Conservation (phyloP, 1,139 yeast genomes). For the Candida albicans region DNA sequence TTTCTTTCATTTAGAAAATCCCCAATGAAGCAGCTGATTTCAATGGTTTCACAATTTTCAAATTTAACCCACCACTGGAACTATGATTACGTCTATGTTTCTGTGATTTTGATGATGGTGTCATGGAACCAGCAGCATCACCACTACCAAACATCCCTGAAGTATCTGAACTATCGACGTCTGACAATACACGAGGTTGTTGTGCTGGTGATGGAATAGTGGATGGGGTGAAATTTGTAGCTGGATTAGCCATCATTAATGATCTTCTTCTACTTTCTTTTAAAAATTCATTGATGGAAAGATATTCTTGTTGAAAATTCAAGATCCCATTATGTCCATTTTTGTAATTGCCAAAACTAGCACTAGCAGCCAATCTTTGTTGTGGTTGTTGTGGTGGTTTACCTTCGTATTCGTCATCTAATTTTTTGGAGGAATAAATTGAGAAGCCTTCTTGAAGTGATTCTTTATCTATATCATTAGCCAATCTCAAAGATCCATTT, state of each 20-base stretch:
- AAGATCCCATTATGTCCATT: constrained; percentile 1
- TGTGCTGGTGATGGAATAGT: not conserved
- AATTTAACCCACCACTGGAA: constrained; percentile 46
- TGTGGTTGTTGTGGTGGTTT: not conserved
- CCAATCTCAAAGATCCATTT: not conserved
- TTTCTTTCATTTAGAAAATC: not conserved
- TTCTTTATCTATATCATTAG: not conserved
- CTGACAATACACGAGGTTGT: not conserved
- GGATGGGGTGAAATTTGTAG: not conserved
- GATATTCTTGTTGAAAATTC: constrained; percentile 14
- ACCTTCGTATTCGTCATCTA: not conserved
- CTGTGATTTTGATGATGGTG: not conserved
- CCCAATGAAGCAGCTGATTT: constrained; percentile 46
- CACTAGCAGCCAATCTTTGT: not conserved
- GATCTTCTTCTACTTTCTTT: constrained; percentile 12
- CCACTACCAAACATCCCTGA: constrained; percentile 10
- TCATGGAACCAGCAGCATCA: not conserved
- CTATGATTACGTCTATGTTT: not conserved
- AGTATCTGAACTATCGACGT: constrained; percentile 11
- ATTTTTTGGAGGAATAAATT: constrained; percentile 9
- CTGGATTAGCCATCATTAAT: constrained; percentile 2
- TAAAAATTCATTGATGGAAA: constrained; percentile 14
- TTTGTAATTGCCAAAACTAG: not conserved
- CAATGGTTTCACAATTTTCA: constrained; percentile 66
- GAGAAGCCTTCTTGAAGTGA: constrained; percentile 10